Base-by-base conservation (phyloP, 1,284 basidiomycete genomes). In the Rhodotorula sp. region DNA sequence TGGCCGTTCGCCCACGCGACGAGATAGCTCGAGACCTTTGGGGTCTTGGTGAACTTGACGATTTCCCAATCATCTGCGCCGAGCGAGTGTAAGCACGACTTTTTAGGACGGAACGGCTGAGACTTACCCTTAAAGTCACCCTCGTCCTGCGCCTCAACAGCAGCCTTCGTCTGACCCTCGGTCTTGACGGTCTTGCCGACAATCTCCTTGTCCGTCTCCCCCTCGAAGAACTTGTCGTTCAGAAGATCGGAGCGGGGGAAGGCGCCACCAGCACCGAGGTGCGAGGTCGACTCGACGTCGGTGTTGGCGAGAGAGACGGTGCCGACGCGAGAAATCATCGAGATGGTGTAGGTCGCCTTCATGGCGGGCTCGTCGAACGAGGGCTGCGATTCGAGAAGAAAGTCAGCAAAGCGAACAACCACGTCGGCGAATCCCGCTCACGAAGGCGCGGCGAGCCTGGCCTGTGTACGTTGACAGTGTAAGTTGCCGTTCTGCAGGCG, bases 331-430 rank as follows among this genome's bases (percentile, higher is more conserved):
- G 93, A 92, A 75, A 99, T 87, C 84, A 97, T 85, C 24, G 89
- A 89, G 76, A 97, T 83, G 44, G 67, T 84, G 80, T 90, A 96
- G 7, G 89, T 94, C 9, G 94, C 90, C 81, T 98, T 99, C 77
- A 96, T 84, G 31, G 87, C 84, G 31, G 95, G 95, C 80, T 98
- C 95, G 79, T 98, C 95, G 90, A 92, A 98, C 71, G 82, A 82
- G 18, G 83, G 84, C 62, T 71, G 47, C 81, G 15, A 24, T 13
- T 81, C 11, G 82, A 47, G 20, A n/a, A 83, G 73, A 78, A 80
- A 30, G 80, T 81, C 34, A 78, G 75, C 22, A 7, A 22, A 1
- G 9, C 1, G 30, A 2, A 13, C 1, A 37, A 1, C 16, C n/a
- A 26, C 1, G 7, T 3, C 30, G 18, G n/a, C 10, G 5, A 11